Evolutionary conservation across 2,329 filamentous ascomycete species (phyloP).

Genomic region (Bipolaris gigantea): DNA sequence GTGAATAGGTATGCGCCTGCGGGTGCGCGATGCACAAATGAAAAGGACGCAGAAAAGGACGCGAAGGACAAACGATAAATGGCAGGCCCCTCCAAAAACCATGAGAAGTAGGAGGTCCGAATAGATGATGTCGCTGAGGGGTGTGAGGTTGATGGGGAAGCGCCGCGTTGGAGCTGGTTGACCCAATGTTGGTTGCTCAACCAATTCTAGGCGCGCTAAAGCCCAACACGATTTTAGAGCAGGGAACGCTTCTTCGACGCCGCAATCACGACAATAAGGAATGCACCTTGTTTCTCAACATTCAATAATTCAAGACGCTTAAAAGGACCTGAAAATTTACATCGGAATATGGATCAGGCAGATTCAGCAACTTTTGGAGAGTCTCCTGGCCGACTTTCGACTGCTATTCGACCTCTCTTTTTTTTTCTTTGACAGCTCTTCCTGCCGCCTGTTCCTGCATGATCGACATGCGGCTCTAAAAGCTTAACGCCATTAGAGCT

Average conservation of each 20-base stretch:
- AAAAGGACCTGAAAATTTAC: slow-evolving; percentile 5
- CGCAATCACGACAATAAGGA: slow-evolving; percentile 21
- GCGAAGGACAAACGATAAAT: slow-evolving; percentile 14
- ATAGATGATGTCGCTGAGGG: slow-evolving; percentile 20
- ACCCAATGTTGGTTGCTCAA: slow-evolving; percentile 18
- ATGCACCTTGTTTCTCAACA: slow-evolving; percentile 14
- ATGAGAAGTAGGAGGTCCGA: slow-evolving; percentile 13
- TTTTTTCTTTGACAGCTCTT: slow-evolving; percentile 20
- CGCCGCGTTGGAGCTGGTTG: slow-evolving; percentile 16
- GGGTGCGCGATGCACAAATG: slow-evolving; percentile 22
- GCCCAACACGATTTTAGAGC: slow-evolving; percentile 13
- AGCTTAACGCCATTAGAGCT: slow-evolving; percentile 35
- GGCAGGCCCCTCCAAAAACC: slow-evolving; percentile 14
- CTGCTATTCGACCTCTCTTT: slow-evolving; percentile 17
- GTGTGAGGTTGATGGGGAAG: slow-evolving; percentile 26
- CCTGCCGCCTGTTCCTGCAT: slow-evolving; percentile 35
- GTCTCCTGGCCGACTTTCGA: slow-evolving; percentile 21
- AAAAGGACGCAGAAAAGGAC: slow-evolving; percentile 3
- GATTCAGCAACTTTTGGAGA: slow-evolving; percentile 33
- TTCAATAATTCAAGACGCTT: slow-evolving; percentile 1
- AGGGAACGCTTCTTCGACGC: slow-evolving; percentile 21
- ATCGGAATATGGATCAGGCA: not conserved
- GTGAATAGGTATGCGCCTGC: slow-evolving; percentile 19
- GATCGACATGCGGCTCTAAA: slow-evolving; percentile 44
- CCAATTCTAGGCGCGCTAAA: slow-evolving; percentile 20